Conservation (phyloP, 768 basidiomycete species). For the Hypholoma fasciculare region DNA sequence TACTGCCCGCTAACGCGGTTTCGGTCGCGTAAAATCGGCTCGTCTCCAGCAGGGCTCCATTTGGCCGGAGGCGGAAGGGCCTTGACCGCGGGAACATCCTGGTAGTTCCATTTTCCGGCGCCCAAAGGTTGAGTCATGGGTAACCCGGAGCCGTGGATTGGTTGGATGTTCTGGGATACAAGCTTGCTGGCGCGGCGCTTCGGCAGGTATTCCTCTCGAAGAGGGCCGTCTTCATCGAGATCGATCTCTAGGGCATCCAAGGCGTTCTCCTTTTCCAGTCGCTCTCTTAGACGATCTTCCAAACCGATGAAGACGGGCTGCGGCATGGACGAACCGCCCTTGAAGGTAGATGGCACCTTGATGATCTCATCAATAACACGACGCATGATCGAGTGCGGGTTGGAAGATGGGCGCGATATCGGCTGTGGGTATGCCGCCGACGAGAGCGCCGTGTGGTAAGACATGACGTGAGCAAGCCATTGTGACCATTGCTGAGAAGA, state of each 20-base stretch:
- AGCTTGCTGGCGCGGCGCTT: slow-evolving; percentile 54
- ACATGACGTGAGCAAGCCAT: slow-evolving; percentile 68
- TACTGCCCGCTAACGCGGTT: slow-evolving; percentile 58
- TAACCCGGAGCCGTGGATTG: slow-evolving; percentile 6
- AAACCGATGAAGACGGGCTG: slow-evolving; percentile 74
- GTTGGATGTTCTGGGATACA: slow-evolving; percentile 10
- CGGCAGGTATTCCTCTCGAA: slow-evolving; percentile 80
- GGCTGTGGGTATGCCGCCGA: slow-evolving; percentile 67
- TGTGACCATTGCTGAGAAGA: slow-evolving; percentile 62
- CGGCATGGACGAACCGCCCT: slow-evolving; percentile 33
- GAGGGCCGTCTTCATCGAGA: slow-evolving; percentile 80
- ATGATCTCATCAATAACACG: slow-evolving; percentile 71
- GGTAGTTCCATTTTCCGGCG: slow-evolving; percentile 18
- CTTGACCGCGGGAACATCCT: slow-evolving; percentile 12
- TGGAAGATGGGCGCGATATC: slow-evolving; percentile 75
- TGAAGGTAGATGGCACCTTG: slow-evolving; percentile 41
- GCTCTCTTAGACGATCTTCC: slow-evolving; percentile 62
- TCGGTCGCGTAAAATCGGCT: slow-evolving; percentile 61
- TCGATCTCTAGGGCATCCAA: slow-evolving; percentile 68
- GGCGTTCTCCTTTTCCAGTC: slow-evolving; percentile 42
- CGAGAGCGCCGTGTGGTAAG: slow-evolving; percentile 64
- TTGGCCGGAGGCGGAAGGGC: slow-evolving; percentile 48
- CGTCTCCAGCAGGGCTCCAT: slow-evolving; percentile 83
- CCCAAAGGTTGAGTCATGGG: slow-evolving; percentile 9
- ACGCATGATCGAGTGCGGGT: slow-evolving; percentile 68